These are phyloP conservation scores for Rosa rugosa DNA, from an alignment of 306 rosid species.

Conservation along the genomic window DNA sequence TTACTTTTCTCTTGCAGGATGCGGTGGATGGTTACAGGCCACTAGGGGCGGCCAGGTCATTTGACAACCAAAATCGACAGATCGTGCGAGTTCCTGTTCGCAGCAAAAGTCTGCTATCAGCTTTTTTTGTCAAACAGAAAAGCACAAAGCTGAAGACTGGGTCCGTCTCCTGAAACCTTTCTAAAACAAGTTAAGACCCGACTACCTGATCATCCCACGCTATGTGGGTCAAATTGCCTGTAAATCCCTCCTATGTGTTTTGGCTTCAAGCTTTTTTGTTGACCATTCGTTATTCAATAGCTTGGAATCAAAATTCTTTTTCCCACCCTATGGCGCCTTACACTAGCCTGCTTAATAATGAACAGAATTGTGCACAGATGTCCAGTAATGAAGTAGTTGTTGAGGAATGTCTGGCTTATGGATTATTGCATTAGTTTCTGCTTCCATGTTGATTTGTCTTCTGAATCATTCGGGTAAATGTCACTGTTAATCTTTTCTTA, in stretches of 20 bases:
- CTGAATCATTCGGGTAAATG: no score
- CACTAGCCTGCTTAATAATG: slow-evolving; percentile 42
- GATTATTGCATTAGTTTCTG: not conserved
- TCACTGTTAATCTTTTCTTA: no score
- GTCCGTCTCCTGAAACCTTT: slow-evolving; percentile 42
- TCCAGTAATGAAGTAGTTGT: not conserved
- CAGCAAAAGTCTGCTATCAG: slow-evolving; percentile 83
- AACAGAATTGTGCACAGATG: not conserved
- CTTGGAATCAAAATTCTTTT: slow-evolving; percentile 21
- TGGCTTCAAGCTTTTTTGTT: slow-evolving; percentile 4
- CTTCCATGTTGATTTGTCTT: no score
- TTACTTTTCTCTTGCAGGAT: slow-evolving; percentile 47
- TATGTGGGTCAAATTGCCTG: slow-evolving; percentile 23
- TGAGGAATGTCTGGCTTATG: slow-evolving; percentile 25
- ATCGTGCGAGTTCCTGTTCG: slow-evolving; percentile 52
- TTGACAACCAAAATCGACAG: slow-evolving; percentile 55
- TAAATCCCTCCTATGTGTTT: slow-evolving; percentile 20
- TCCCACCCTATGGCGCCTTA: slow-evolving; percentile 24
- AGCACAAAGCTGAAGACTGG: slow-evolving; percentile 50
- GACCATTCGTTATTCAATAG: slow-evolving; percentile 14
- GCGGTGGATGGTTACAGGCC: slow-evolving; percentile 54
- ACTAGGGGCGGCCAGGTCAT: slow-evolving; percentile 57
- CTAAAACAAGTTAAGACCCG: slow-evolving; percentile 15
- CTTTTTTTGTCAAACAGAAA: slow-evolving; percentile 76
- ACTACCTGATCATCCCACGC: slow-evolving; percentile 23